Conservation (phyloP, 176 grass and related monocot genomes). For the Canna indica region DNA sequence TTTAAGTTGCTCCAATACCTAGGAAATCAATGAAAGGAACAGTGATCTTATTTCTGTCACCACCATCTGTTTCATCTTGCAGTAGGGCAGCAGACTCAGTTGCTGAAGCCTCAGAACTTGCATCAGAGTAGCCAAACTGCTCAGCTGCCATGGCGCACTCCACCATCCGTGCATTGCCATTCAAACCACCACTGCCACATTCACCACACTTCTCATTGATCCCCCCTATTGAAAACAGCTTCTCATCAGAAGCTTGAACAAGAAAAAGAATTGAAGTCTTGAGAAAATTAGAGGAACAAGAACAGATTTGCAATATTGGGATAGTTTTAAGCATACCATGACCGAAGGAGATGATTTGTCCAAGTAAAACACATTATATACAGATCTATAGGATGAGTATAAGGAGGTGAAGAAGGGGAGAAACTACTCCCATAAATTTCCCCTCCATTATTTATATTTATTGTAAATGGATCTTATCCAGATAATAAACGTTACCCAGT, state of each 20-base stretch:
- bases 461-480: no score
- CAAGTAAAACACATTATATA: no score
- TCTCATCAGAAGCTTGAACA: neutral
- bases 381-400: no score
- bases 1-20: conserved; percentile 1
- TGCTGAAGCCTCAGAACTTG: conserved; percentile 1
- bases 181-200: neutral
- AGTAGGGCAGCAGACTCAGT: neutral
- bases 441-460: no score
- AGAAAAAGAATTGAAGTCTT: neutral
- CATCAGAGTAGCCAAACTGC: neutral
- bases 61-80: neutral
- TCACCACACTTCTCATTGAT: conserved; percentile 5
- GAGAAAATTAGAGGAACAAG: neutral
- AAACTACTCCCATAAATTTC: no score
- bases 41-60: neutral
- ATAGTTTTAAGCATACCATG: no score
- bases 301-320: neutral
- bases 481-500: no score
- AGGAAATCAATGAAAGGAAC: conserved; percentile 22
- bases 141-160: neutral
- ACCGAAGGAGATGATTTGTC: no score
- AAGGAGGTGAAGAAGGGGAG: no score
- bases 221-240: no score
- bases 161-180: neutral